Evolutionary conservation across 371 early-diverging fungal genomes (phyloP).

Genomic region (Umbelopsis sp.): DNA sequence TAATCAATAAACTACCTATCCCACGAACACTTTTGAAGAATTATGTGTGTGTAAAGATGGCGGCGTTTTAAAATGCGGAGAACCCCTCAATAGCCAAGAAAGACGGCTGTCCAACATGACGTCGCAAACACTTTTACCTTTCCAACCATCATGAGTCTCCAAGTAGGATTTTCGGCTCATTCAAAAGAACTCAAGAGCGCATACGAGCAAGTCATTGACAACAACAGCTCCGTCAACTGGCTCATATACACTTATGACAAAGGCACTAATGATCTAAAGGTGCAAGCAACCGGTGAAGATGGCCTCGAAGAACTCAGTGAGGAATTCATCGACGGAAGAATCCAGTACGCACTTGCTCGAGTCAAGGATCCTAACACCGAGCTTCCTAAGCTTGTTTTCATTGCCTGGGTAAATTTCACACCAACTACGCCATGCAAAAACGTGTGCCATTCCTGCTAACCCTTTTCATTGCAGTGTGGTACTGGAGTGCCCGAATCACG

Average conservation of each 20-base stretch:
- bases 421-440: background rate
- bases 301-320: constrained; percentile 89
- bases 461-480: constrained; percentile 71
- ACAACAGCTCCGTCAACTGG: constrained; percentile 69
- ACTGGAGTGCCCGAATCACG: constrained; percentile 91
- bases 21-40: too few relatives aligned
- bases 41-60: background rate
- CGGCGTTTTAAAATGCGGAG: constrained; percentile 7
- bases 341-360: constrained; percentile 87
- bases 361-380: constrained; percentile 87
- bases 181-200: constrained; percentile 63
- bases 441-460: background rate
- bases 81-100: background rate
- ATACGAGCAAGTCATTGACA: constrained; percentile 71
- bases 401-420: constrained; percentile 78
- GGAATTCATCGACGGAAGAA: constrained; percentile 87
- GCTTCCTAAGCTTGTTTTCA: constrained; percentile 87
- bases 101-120: background rate
- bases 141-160: constrained; percentile 52
- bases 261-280: constrained; percentile 81
- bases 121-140: constrained; percentile 8
- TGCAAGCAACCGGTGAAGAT: constrained; percentile 72
- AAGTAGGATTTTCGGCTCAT: constrained; percentile 70
- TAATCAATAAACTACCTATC: too few relatives aligned
- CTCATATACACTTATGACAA: constrained; percentile 84